Evolutionary conservation across 768 basidiomycete genomes (phyloP).

Genomic region (Termitomyces sp.): DNA sequence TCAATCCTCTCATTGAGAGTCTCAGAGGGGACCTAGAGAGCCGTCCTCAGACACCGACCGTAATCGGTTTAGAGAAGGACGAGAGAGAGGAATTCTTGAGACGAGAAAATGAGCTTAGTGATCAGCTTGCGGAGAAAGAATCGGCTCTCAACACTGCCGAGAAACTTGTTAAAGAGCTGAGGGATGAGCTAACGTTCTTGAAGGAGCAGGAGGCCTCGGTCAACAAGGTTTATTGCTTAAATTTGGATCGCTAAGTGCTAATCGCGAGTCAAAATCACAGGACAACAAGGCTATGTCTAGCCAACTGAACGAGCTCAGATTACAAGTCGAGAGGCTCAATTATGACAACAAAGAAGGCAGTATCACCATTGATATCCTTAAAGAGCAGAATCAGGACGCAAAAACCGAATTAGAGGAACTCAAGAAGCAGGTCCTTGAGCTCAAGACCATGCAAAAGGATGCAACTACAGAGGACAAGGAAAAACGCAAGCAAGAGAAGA

Average conservation of each 20-base stretch:
- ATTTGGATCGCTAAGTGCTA: neutral
- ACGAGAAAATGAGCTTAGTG: slow-evolving; percentile 94
- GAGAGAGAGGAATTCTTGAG: slow-evolving; percentile 96
- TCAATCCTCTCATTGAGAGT: slow-evolving; percentile 68
- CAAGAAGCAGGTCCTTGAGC: slow-evolving; percentile 68
- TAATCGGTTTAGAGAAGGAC: slow-evolving; percentile 86
- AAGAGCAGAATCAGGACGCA: slow-evolving; percentile 88
- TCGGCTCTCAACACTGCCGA: slow-evolving; percentile 71
- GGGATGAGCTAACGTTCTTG: slow-evolving; percentile 83
- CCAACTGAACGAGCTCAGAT: slow-evolving; percentile 86
- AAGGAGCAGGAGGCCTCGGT: slow-evolving; percentile 84
- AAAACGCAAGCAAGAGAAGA: slow-evolving; percentile 98
- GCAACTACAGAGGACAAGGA: slow-evolving; percentile 94
- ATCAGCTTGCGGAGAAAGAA: slow-evolving; percentile 90
- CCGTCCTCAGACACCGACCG: slow-evolving; percentile 89
- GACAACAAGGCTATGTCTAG: slow-evolving; percentile 94
- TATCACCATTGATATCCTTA: slow-evolving; percentile 91
- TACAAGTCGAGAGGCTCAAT: slow-evolving; percentile 87
- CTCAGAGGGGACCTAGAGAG: slow-evolving; percentile 70
- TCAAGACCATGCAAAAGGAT: slow-evolving; percentile 79
- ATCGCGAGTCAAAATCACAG: slow-evolving; percentile 26
- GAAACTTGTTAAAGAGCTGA: slow-evolving; percentile 82
- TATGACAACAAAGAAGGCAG: slow-evolving; percentile 94
- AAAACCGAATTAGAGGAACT: slow-evolving; percentile 88
- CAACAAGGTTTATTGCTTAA: slow-evolving; percentile 50